Percentiles rank a stretch among this genome's conserved stretches.
phyloP scores from a whole-genome alignment of 106 monocot species.

The Gastrodia elata region DNA sequence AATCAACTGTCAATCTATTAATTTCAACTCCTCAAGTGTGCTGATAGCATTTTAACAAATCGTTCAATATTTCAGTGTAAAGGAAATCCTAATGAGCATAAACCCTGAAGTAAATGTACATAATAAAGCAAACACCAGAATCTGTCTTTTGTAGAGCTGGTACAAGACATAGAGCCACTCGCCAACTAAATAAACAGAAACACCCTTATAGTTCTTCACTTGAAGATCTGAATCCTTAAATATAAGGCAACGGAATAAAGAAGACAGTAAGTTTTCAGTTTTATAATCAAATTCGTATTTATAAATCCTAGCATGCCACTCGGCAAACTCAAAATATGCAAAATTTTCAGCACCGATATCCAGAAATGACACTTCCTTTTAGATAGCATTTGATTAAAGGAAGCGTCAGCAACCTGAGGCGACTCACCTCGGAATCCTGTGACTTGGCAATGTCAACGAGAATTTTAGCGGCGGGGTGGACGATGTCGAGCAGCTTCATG shows the following conservation, averaged over 20 bases:
- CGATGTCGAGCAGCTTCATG: conserved; percentile 92
- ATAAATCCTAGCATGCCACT: neutral
- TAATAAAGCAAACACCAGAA: neutral
- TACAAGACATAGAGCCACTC: neutral
- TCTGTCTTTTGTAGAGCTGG: neutral
- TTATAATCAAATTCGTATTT: neutral
- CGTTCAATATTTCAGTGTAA: neutral
- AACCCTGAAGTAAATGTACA: neutral
- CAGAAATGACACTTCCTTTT: neutral
- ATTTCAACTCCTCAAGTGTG: neutral
- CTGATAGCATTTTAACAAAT: neutral
- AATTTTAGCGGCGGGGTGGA: conserved; percentile 95
- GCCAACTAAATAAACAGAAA: neutral
- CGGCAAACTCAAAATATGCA: neutral
- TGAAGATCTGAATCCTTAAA: neutral
- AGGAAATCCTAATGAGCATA: neutral
- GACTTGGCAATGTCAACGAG: conserved; percentile 95
- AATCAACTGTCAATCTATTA: neutral
- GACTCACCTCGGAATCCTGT: conserved; percentile 84
- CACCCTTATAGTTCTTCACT: neutral
- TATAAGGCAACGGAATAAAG: neutral
- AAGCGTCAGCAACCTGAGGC: neutral
- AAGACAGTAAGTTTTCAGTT: neutral
- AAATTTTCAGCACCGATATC: neutral
- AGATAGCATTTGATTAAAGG: too few relatives aligned